Conservation (phyloP, 1,139 yeast genomes). For the Nakaseomyces glabratus region DNA sequence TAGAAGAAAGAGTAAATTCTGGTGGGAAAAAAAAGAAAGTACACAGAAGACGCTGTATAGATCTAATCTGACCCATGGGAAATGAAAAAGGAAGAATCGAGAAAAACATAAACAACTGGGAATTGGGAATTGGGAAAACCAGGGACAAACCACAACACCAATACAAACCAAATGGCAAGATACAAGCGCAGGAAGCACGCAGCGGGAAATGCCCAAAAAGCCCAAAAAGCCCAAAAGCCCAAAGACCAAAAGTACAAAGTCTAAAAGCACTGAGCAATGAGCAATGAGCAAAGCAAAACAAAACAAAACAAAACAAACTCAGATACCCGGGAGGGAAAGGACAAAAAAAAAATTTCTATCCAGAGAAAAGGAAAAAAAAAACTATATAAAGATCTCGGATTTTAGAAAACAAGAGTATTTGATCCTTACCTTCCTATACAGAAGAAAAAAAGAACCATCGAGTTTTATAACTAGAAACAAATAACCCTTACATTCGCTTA, state of each 20-base stretch:
- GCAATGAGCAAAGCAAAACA: background rate
- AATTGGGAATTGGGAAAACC: no score
- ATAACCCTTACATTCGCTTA: conserved; percentile 22
- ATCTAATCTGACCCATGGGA: no score
- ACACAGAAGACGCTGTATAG: no score
- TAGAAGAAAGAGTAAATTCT: no score
- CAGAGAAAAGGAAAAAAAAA: conserved; percentile 2
- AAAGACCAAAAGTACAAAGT: background rate
- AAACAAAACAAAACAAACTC: background rate
- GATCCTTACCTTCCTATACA: background rate
- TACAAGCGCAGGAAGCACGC: no score
- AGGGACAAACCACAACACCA: no score
- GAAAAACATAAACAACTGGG: no score
- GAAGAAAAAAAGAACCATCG: conserved; percentile 10
- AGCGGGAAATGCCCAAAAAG: background rate
- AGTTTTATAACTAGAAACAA: conserved; percentile 6
- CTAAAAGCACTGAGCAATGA: background rate
- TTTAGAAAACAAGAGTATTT: no score
- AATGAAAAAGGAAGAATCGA: no score
- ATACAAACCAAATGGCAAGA: no score
- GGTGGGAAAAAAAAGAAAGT: no score
- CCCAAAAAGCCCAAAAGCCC: background rate
- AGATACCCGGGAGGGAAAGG: no score
- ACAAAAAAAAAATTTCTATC: background rate
- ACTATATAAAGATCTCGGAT: conserved; percentile 6